Conservation (phyloP, 306 rosid genomes). For the Biancaea sappan region DNA sequence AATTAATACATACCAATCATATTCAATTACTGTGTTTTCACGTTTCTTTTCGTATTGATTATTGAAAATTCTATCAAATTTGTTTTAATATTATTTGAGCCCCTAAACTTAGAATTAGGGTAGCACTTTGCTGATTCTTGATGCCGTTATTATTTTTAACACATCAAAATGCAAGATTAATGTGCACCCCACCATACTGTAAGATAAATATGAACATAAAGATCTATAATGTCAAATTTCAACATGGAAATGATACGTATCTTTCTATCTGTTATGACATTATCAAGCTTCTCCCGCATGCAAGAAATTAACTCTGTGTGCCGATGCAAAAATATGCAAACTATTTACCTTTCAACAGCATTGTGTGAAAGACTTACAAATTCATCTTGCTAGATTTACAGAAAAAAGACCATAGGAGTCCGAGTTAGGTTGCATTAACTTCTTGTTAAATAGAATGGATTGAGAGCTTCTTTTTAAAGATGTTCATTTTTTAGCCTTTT, state of each 20-base stretch:
- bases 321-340: not conserved
- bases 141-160: too few species aligned
- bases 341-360: not conserved
- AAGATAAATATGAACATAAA: not conserved
- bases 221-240: not conserved
- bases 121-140: not conserved
- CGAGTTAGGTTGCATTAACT: not conserved
- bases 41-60: not conserved
- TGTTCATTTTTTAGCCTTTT: too few species aligned
- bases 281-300: not conserved
- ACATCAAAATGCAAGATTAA: not conserved
- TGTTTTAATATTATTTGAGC: not conserved
- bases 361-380: conserved; percentile 38
- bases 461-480: too few species aligned
- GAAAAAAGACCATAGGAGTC: not conserved
- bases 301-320: not conserved
- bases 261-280: too few species aligned
- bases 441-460: too few species aligned
- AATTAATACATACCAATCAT: too few species aligned
- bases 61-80: not conserved
- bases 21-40: too few species aligned
- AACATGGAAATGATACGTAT: not conserved
- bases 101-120: not conserved
- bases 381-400: conserved; percentile 44
- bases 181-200: not conserved